Evolutionary conservation across 805 yeast species (phyloP), one percentile per base, ranked within the genome.

Genomic region (Metschnikowia arizonensis): DNA sequence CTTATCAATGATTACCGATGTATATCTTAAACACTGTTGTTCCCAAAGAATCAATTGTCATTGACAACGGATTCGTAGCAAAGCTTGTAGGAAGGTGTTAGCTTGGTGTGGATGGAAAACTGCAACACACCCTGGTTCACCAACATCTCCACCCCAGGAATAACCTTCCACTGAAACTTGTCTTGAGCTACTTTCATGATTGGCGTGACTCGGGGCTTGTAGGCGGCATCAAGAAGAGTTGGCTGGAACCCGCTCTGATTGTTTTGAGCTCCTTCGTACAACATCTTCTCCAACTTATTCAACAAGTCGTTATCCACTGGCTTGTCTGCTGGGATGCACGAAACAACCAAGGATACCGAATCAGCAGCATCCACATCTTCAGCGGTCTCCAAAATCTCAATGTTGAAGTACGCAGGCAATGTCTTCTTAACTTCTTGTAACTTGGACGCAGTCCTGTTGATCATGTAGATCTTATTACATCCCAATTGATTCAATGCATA

Each of bases 91-190:
- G 89, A 88, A 3, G 90, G 83, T 23, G 57, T 65, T 40, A 74
- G 62, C 0, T 85, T 84, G 9, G 85, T 87, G 83, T 95, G 91
- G 46, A 79, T 65, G 50, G 75, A 68, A 62, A 90, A 89, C 68
- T 93, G 99, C 52, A 78, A 87, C 40, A 86, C 82, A 39, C 97
- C 99, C 68, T 93, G 99, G 65, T 86, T 82, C 14, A 90, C 89
- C 52, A 93, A 76, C 93, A 95, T 86, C 58, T 89, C 88, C 29
- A 85, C 81, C 10, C 99, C 99, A 7, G 90, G 85, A 53, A 91
- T 76, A n/a, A 83, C 83, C n/a, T 72, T 73, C 96, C 96, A 88
- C 6, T 77, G 75, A 50, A 64, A 76, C 54, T 77, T 71, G 25
- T 75, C 78, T 24, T 61, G 61, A 6, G 97, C 96, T 19, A 85